A percentile compares a stretch with the other conserved stretches of the same genome.
Evolutionary conservation across 1,284 basidiomycete species (phyloP).

Genomic region (Malassezia pachydermatis): DNA sequence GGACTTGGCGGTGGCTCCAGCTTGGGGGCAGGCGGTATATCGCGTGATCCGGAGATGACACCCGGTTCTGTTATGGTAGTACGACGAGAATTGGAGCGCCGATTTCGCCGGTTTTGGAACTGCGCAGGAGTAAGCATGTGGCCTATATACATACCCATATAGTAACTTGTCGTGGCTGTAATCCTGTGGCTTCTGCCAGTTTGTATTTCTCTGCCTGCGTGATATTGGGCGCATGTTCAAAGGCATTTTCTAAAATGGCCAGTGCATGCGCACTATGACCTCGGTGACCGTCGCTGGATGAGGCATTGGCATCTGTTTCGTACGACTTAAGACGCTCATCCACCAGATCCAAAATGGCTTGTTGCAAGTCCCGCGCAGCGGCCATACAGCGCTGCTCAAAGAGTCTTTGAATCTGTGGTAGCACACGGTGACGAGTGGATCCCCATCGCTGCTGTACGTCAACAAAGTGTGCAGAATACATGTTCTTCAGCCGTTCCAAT

Average conservation of each 20-base stretch:
- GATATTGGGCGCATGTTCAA: conserved; percentile 34
- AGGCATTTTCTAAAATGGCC: conserved; percentile 37
- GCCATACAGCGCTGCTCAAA: conserved; percentile 9
- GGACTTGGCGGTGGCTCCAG: neutral
- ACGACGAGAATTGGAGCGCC: neutral
- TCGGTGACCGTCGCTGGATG: conserved; percentile 4
- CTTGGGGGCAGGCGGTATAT: neutral
- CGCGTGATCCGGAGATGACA: neutral
- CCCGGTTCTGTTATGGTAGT: neutral
- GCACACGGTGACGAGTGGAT: conserved; percentile 1
- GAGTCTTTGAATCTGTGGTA: conserved; percentile 8
- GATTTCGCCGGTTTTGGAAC: conserved; percentile 18
- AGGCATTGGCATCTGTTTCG: conserved; percentile 2
- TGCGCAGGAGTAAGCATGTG: neutral
- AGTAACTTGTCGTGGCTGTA: conserved; percentile 41
- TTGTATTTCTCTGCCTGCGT: conserved; percentile 40
- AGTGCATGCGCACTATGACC: conserved; percentile 26
- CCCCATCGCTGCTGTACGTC: conserved; percentile 11
- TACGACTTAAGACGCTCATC: conserved; percentile 11
- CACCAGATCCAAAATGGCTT: conserved; percentile 1
- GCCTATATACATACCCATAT: conserved; percentile 41
- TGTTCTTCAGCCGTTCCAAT: conserved; percentile 2
- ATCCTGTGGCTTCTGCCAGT: conserved; percentile 35
- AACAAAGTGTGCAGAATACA: conserved; percentile 1
- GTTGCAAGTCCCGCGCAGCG: conserved; percentile 3